A percentile compares a stretch with the other conserved stretches of the same genome.
phyloP scores from a whole-genome alignment of 345 rosid genomes.

The Mangifera indica region DNA sequence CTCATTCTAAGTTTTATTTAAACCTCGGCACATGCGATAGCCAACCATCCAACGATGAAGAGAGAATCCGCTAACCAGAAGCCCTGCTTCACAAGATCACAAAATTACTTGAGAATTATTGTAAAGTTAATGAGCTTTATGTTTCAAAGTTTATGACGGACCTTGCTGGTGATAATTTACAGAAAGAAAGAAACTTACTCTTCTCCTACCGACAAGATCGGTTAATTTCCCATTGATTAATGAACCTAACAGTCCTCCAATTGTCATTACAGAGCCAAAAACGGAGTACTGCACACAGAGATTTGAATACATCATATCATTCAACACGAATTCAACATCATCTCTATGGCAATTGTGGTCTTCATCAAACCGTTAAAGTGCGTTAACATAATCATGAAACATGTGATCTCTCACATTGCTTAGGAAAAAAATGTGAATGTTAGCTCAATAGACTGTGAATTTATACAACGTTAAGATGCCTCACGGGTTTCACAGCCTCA shows the following conservation, averaged over 20 bases:
- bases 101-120: neutral
- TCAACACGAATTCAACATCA: neutral
- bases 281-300: conserved; percentile 40
- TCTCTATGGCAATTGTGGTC: no score
- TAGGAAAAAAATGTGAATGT: no score
- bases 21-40: conserved; percentile 25
- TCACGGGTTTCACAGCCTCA: no score
- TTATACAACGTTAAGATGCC: no score
- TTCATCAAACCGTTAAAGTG: no score
- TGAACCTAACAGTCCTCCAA: conserved; percentile 61
- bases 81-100: neutral
- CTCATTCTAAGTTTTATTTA: no score
- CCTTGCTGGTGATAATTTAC: neutral
- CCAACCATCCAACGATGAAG: neutral
- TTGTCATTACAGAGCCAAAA: conserved; percentile 53
- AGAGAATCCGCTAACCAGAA: conserved; percentile 3
- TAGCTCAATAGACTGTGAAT: no score
- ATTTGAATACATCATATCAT: neutral
- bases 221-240: conserved; percentile 40
- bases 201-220: conserved; percentile 44
- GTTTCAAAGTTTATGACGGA: neutral
- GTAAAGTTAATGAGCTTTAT: neutral
- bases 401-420: no score
- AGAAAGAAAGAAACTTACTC: conserved; percentile 31
- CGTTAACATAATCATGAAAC: no score